Base-by-base conservation (phyloP, 2,329 filamentous ascomycete genomes). In the Alternaria brassicae region DNA sequence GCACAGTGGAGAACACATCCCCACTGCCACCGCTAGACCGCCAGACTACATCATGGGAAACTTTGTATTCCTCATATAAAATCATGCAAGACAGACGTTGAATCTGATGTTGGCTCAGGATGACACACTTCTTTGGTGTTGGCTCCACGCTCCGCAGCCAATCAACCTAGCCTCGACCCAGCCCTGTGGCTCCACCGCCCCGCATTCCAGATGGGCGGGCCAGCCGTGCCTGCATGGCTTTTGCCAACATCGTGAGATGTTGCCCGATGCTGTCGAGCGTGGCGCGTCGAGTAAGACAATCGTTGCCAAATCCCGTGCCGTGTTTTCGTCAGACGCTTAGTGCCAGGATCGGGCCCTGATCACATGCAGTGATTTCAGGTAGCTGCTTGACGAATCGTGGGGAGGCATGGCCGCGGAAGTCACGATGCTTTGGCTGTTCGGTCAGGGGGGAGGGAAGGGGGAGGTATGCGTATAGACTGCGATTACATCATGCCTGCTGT, bases 401-500 rank as follows among this genome's bases (percentile, higher is more conserved):
- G 19, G 7, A 28, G 17, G 23, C 8, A 10, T 53, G 10, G 25
- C 39, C 44, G 48, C 47, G 52, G 48, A 57, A 54, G 48, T 48
- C 50, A 62, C 49, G 57, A 60, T 57, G 39, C 39, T 53, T 36
- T 55, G 32, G 40, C 44, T n/a, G 36, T 7, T 3, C 21, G 44
- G 61, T 52, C 52, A 62, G 54, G 59, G 15, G 39, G 45, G 21
- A 39, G 36, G 49, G 54, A 53, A 17, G 45, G 23, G n/a, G 47
- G 3, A 56, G 49, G 49, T 41, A 53, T 28, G 42, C 50, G 53
- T 39, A 53, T 52, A 28, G 56, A 44, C 19, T 52, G 28, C 17
- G 37, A 42, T 56, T 57, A 60, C 56, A 56, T 65, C 62, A 64
- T 56, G 44, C 34, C 40, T 41, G 36, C 13, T 56, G 40, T 47